Evolutionary conservation across 495 filamentous ascomycete species (phyloP), one percentile per base, ranked within the genome.

Genomic region (Penicillium diatomitis): DNA sequence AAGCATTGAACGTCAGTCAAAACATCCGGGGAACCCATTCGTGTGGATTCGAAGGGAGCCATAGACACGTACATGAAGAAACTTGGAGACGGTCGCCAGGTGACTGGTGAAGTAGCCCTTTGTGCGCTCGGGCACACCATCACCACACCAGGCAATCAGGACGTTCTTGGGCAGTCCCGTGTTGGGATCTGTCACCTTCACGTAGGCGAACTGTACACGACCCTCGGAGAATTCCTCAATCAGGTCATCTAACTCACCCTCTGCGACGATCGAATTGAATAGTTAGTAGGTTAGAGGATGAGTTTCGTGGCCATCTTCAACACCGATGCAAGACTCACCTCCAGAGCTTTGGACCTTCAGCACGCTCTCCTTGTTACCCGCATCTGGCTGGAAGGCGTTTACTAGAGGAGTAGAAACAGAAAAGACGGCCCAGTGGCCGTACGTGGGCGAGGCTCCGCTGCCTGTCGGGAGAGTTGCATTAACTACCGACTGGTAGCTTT

Each of bases 81-180:
- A 75, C 65, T 94, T 96, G 32, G 88, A 83, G 30, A 96, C 88
- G 11, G 87, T 82, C 50, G 87, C 82, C 12, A 90, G 66, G 70
- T 99, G 90, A 61, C 89, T 96, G 33, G 88, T 96, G 60, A 97
- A 99, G 63, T 97, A 97, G 28, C 92, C 92, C 63, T 97, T 97
- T 10, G 90, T 96, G 56, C 90, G 77, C 71, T 97, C 92, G 6
- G 92, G 92, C n/a, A 99, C 92, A 48, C 94, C 94, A 57, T 95
- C 90, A 38, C 92, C 92, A 64, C 92, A 99, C 92, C 92, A 99
- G 38, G 83, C 90, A 57, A 99, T 88, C 43, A 99, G 74, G 38
- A 92, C 89, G 63, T 84, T 86, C 71, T 99, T 99, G 29, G 91
- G 88, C 6, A 99, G 74, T 5, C 82, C 78, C 1, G 87, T 89